These are phyloP conservation scores for Phenoliferia sp. DNA, from an alignment of 1,284 basidiomycete genomes.

Conservation along the genomic window DNA sequence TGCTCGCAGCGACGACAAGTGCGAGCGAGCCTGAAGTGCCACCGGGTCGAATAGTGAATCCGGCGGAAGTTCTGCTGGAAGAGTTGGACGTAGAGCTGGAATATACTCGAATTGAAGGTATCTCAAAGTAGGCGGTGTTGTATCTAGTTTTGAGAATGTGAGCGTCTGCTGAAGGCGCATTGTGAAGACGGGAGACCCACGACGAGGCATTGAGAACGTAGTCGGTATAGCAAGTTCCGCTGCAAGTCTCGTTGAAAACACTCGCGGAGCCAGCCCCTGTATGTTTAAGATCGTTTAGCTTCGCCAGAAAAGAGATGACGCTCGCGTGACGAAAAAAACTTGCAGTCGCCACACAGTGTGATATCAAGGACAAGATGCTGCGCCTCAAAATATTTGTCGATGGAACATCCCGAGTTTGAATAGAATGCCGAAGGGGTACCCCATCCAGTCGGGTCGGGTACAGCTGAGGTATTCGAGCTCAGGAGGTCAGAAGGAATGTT, in stretches of 20 bases:
- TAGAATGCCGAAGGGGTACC: conserved; percentile 20
- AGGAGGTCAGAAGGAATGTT: conserved; percentile 20
- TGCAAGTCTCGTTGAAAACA: conserved; percentile 21
- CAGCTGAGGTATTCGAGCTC: conserved; percentile 8
- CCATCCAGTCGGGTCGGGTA: conserved; percentile 25
- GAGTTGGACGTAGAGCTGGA: background rate
- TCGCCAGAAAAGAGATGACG: background rate
- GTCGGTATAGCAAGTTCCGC: conserved; percentile 23
- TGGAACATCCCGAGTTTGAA: conserved; percentile 6
- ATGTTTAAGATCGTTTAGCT: no score
- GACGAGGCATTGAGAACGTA: conserved; percentile 17
- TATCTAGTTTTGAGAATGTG: conserved; percentile 12
- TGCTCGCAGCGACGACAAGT: no score
- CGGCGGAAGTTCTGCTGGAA: background rate
- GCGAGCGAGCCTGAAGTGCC: no score
- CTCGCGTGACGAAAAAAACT: background rate
- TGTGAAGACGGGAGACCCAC: background rate
- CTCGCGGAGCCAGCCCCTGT: conserved; percentile 16
- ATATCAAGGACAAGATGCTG: conserved; percentile 28
- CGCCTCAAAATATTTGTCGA: conserved; percentile 15
- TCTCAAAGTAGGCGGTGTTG: conserved; percentile 30
- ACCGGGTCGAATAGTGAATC: background rate
- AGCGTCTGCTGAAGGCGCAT: background rate
- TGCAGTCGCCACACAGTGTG: conserved; percentile 25
- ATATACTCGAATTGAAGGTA: conserved; percentile 24